Evolutionary conservation across 2,329 filamentous ascomycete genomes (phyloP).

Genomic region (Graphilbum sp.): DNA sequence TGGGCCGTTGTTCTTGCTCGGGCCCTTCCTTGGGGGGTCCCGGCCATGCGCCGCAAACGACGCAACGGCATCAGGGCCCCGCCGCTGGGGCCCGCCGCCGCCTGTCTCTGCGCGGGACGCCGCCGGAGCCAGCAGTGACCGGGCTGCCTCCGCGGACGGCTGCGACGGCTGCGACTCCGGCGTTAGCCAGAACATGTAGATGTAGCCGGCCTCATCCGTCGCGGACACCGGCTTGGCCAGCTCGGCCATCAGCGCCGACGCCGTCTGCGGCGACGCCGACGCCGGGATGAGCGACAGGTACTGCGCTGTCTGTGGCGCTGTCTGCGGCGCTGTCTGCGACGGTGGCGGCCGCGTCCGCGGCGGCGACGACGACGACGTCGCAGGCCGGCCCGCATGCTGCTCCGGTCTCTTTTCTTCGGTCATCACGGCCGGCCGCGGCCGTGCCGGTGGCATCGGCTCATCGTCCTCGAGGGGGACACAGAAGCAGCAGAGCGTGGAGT

Average conservation of each 20-base stretch:
- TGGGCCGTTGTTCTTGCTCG: conserved; percentile 9
- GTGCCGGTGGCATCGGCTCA: conserved; percentile 21
- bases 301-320: conserved; percentile 20
- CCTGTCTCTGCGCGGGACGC: conserved; percentile 17
- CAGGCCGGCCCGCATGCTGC: not conserved
- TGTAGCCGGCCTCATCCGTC: conserved; percentile 72
- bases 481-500: conserved; percentile 39
- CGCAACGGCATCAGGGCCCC: conserved; percentile 37
- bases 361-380: conserved; percentile 18
- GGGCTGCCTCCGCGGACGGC: conserved; percentile 40
- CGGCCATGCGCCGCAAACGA: conserved; percentile 26
- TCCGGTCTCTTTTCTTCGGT: no score
- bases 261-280: conserved; percentile 46
- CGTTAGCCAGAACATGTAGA: conserved; percentile 98
- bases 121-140: conserved; percentile 38
- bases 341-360: conserved; percentile 21
- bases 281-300: conserved; percentile 55
- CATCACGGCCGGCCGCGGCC: conserved; percentile 19
- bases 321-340: conserved; percentile 23
- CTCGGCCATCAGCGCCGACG: conserved; percentile 58
- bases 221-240: conserved; percentile 59
- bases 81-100: conserved; percentile 34
- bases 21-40: not conserved
- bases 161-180: conserved; percentile 39
- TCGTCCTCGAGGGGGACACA: conserved; percentile 27